Evolutionary conservation across 2,329 filamentous ascomycete genomes (phyloP), one percentile per base, ranked within the genome.

Genomic region (Paraconiothyrium sp.): DNA sequence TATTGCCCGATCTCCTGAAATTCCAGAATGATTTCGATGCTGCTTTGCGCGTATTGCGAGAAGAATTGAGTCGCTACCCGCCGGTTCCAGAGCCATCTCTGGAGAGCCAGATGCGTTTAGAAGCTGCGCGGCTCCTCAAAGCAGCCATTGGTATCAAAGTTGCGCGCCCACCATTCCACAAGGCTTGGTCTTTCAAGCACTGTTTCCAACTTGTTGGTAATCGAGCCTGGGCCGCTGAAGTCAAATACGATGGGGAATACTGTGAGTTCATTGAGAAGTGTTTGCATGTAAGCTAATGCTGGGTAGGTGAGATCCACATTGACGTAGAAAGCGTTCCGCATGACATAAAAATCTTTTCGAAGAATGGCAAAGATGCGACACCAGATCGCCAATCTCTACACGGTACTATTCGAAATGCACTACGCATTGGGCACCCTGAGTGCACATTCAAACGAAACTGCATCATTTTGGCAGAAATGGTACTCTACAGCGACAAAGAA

Each of bases 321-420:
- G 88, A 96, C 71, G 80, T 92, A 7, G 81, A 81, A 9, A 87
- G 85, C 54, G 80, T 80, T 14, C 50, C 73, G 60, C 73, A 84
- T 0, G 85, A 83, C 51, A 88, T 97, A 32, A 89, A 90, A 65
- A 94, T 97, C 34, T 97, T 95, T 74, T 96, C 93, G 10, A 97
- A 97, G 75, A 95, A 92, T 70, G 92, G 93, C 60, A 96, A 95
- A 74, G 92, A 97, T 67, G 94, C 93, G 48, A 97, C 93, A 0
- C 73, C 80, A 55, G 93, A 97, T 75, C 86, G 91, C 37, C 68
- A 76, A 11, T 82, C 81, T 1, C 76, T 96, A 24, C 88, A 91
- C 43, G 48, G 30, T 39, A 84, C 84, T 1, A 88, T 97, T 59
- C 82, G 84, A 44, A 80, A 88, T 3, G 89, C 90, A 3, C 80